Percentiles rank a stretch among this genome's conserved stretches.
Conservation (phyloP, 2,329 filamentous ascomycete genomes). For the Capronia epimyces region DNA sequence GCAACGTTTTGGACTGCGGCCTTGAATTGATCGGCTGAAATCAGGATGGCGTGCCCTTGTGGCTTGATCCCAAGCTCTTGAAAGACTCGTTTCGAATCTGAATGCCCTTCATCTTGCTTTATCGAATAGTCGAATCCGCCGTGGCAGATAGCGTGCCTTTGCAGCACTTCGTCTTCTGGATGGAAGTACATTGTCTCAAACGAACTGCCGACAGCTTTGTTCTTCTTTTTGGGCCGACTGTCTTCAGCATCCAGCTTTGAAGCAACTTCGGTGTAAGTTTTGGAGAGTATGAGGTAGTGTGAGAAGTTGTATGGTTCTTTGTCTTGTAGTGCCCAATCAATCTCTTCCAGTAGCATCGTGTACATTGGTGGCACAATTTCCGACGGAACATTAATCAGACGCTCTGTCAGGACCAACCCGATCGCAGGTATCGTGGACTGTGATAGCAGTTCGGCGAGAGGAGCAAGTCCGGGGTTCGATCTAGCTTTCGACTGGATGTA, state of each 20-base stretch:
- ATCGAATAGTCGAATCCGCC: constrained; percentile 74
- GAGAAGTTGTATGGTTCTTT: constrained; percentile 89
- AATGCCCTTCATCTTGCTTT: constrained; percentile 67
- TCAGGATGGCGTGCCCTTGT: constrained; percentile 76
- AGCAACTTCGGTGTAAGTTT: constrained; percentile 84
- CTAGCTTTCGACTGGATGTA: constrained; percentile 61
- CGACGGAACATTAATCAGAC: constrained; percentile 92
- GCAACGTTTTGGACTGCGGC: constrained; percentile 68
- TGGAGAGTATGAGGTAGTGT: constrained; percentile 86
- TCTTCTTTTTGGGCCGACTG: constrained; percentile 60
- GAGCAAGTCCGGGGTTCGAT: constrained; percentile 51
- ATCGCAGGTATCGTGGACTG: constrained; percentile 55
- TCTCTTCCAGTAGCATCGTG: constrained; percentile 86
- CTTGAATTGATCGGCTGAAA: constrained; percentile 73
- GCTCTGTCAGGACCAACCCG: constrained; percentile 83
- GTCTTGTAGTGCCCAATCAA: constrained; percentile 80
- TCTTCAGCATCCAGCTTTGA: constrained; percentile 69
- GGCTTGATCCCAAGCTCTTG: constrained; percentile 86
- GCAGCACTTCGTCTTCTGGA: constrained; percentile 85
- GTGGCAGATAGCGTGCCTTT: constrained; percentile 65
- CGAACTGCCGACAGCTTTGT: constrained; percentile 49
- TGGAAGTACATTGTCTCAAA: constrained; percentile 81
- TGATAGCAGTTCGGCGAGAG: constrained; percentile 55
- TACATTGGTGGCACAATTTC: constrained; percentile 93
- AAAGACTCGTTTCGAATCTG: constrained; percentile 90